Percentiles rank a stretch among this genome's conserved stretches.
Conservation (phyloP, 257 asterid species). For the Cynanchum wilfordii region DNA sequence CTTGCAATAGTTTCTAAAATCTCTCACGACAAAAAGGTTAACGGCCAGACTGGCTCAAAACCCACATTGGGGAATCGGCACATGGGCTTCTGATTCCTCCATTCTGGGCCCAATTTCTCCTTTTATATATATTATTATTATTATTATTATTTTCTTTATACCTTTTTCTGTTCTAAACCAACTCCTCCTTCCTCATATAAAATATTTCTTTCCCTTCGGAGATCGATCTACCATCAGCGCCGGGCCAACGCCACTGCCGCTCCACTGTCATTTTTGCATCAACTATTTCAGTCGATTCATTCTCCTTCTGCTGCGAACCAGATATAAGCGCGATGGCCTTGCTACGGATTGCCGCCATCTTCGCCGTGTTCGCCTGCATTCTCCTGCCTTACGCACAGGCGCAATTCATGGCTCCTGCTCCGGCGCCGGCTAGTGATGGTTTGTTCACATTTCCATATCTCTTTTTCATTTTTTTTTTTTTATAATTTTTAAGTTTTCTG, state of each 20-base stretch:
- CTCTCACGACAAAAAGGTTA: neutral
- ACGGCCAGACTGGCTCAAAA: conserved; percentile 3
- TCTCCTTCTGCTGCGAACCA: neutral
- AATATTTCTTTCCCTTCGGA: too few species aligned
- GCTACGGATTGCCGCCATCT: conserved; percentile 3
- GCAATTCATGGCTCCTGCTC: conserved; percentile 21
- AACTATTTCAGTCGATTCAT: neutral
- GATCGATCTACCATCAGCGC: too few species aligned
- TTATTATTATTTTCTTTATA: too few species aligned
- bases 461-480: too few species aligned
- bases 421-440: conserved; percentile 27
- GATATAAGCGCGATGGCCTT: neutral
- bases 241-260: too few species aligned
- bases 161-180: neutral
- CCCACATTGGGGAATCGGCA: neutral
- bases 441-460: neutral
- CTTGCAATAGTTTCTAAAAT: neutral
- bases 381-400: conserved; percentile 11
- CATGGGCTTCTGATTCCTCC: neutral
- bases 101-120: neutral
- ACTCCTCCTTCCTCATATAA: neutral
- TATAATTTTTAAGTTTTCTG: neutral
- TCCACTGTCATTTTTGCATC: neutral
- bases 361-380: conserved; percentile 9
- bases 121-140: too few species aligned